Evolutionary conservation across 2,329 filamentous ascomycete genomes (phyloP), one percentile per base, ranked within the genome.

Genomic region (Diaporthe sp.): DNA sequence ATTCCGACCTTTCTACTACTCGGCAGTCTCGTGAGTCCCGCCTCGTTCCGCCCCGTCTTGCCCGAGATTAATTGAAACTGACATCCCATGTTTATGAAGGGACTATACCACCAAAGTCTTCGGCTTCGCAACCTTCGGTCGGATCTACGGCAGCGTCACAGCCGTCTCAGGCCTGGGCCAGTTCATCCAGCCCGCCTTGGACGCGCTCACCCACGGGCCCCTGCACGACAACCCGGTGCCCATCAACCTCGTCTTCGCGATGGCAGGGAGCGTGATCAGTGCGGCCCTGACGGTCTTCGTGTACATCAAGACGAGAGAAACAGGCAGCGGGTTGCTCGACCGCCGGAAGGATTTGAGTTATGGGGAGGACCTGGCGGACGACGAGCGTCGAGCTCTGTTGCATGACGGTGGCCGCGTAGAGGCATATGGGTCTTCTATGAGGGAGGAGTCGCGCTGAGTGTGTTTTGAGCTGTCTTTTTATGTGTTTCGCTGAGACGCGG

Each of bases 81-180:
- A 53, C 31, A n/a, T 20, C 28, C 10, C 12, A 6, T 39, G 4
- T 20, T 28, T 10, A 2, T 13, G 4, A n/a, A 87, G 86, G 6
- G 94, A 95, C 83, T 95, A 95, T 81, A 88, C 92, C 0, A 93
- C 93, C n/a, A 95, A 95, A 81, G 93, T 95, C 3, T 95, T 95
- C 79, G 76, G 94, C 3, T 95, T 95, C 81, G 89, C 90, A n/a
- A 95, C 93, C 0, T 95, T 95, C 77, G 94, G 94, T 15, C 94
- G 94, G 76, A 93, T 96, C 20, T 95, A 95, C 81, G 94, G 94
- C 20, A 88, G 94, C 5, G 90, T 95, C 74, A 94, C 94, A 72
- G 95, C 93, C 80, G 82, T 94, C 7, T 93, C 94, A 0, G 94
- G 94, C 3, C 79, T 95, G 0, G 88, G 93, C 76, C 95, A 94